Evolutionary conservation across 495 filamentous ascomycete genomes (phyloP), one percentile per base, ranked within the genome.

Genomic region (Aspergillus bridgeri): DNA sequence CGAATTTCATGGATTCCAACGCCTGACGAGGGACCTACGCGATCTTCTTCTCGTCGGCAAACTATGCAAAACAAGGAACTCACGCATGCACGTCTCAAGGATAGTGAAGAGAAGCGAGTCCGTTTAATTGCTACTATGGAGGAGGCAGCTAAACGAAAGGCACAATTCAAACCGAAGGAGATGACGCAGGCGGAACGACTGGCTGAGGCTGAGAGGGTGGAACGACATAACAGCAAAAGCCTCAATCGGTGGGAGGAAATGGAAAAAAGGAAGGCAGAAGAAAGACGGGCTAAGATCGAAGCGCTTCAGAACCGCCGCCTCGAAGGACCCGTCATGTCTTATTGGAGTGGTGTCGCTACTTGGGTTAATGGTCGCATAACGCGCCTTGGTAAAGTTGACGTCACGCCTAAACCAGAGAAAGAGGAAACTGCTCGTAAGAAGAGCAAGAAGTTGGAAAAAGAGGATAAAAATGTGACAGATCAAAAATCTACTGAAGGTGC

Each of bases 141-240:
- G 69, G 88, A 87, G 67, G 92, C 91, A 51, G 89, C 89, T 24
- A 89, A 88, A 65, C 81, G 81, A 65, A 88, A 90, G 63, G 89
- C 88, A 58, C 86, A 87, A 25, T 68, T 82, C 22, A 90, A 90
- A 69, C 89, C 89, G 9, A 85, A 84, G 61, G 77, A 85, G 48
- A 89, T 96, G 89, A 95, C 91, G 21, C 94, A 97, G 69, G 89
- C 79, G n/a, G 86, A 97, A 58, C 86, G 90, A 33, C 76, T 98
- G 43, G 84, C 83, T 13, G 90, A 96, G 69, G 94, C 93, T 21
- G 91, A 86, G 23, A 75, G 86, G 62, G 83, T 92, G 25, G 93
- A 97, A 69, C 85, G 86, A 70, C 75, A 83, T 57, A 98, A 97
- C 64, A 82, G 87, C 51, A 96, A 93, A 78, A 96, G 90, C 76